These are phyloP conservation scores for Aspergillus coremiiformis DNA, from an alignment of 495 filamentous ascomycete genomes.

Conservation along the genomic window DNA sequence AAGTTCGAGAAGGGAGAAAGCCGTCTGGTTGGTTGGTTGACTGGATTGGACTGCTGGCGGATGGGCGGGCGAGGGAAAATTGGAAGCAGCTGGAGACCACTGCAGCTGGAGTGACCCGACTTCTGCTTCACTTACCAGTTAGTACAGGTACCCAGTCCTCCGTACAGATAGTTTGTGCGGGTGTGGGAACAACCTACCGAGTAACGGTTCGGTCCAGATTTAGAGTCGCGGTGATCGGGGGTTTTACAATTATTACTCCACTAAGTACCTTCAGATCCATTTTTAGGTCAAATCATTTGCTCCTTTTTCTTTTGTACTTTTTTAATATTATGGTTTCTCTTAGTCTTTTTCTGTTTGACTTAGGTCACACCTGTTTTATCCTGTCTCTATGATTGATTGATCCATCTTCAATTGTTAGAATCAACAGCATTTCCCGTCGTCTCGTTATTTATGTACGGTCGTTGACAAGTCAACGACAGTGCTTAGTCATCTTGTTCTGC, in stretches of 20 bases:
- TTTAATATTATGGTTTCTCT: background rate
- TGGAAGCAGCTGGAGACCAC: no score
- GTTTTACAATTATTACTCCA: background rate
- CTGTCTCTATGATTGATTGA: background rate
- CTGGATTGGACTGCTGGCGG: background rate
- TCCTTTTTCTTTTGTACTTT: background rate
- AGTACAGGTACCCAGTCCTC: no score
- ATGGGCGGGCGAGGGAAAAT: background rate
- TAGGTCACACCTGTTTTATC: background rate
- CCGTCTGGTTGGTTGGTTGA: constrained; percentile 2
- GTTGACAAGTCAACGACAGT: background rate
- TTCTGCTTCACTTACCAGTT: background rate
- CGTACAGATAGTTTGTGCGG: background rate
- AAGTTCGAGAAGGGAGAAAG: background rate
- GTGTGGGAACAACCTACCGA: no score
- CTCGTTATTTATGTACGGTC: no score
- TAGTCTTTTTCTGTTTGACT: background rate
- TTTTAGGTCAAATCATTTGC: background rate
- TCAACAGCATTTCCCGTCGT: no score
- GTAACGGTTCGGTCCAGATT: constrained; percentile 1
- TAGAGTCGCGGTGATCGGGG: background rate
- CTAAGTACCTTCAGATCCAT: background rate
- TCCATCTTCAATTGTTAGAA: no score
- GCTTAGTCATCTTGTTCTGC: background rate
- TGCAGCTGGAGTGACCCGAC: no score